Conservation (phyloP, 1,284 basidiomycete genomes). For the Ceratobasidium sp. region DNA sequence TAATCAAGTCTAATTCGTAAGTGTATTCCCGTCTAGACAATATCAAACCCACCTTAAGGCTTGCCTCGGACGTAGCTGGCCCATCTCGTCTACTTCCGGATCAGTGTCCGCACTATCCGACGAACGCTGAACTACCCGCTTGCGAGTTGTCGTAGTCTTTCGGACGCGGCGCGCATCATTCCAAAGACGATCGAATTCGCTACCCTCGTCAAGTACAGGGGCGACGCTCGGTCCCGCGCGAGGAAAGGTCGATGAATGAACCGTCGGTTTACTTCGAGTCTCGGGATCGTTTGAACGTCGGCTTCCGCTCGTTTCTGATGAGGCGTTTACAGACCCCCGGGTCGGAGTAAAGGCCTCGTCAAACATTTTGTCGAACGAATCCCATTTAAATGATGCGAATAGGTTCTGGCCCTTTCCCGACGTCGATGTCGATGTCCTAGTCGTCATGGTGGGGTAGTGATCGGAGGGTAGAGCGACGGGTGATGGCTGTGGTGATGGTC, state of each 20-base stretch:
- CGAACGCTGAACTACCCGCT: conserved; percentile 25
- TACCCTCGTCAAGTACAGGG: conserved; percentile 15
- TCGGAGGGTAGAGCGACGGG: neutral
- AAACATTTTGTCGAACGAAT: conserved; percentile 28
- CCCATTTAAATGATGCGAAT: conserved; percentile 31
- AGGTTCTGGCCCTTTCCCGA: conserved; percentile 6
- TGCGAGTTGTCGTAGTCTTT: conserved; percentile 30
- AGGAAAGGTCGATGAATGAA: neutral
- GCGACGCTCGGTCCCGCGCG: neutral
- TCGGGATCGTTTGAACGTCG: conserved; percentile 11
- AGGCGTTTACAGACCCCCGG: conserved; percentile 5
- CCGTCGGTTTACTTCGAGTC: conserved; percentile 12
- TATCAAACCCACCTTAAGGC: conserved; percentile 8
- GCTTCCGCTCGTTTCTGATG: conserved; percentile 2
- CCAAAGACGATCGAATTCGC: conserved; percentile 34
- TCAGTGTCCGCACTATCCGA: conserved; percentile 31
- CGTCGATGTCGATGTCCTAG: neutral
- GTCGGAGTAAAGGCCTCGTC: conserved; percentile 36
- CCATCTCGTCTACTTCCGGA: conserved; percentile 23
- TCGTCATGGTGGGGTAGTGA: conserved; percentile 3
- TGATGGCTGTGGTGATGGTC: conserved; percentile 4
- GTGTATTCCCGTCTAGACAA: neutral
- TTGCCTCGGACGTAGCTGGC: neutral
- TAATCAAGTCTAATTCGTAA: neutral
- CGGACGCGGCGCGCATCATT: conserved; percentile 36